phyloP scores from a whole-genome alignment of 2,329 filamentous ascomycete species.

The Chaetomium sp. region DNA sequence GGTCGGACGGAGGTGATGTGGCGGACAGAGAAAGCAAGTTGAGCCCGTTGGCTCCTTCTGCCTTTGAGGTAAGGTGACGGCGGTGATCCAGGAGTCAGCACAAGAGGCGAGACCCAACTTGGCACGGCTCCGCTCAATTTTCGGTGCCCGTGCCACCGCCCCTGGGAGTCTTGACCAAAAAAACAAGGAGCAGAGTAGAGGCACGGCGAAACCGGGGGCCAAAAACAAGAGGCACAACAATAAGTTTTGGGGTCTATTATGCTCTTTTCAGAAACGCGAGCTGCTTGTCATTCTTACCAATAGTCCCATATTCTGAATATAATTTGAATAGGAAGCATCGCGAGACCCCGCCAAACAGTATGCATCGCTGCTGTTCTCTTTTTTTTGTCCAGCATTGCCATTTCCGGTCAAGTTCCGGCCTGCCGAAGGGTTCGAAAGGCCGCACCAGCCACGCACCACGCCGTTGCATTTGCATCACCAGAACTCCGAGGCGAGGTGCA shows the following conservation, averaged over 20 bases:
- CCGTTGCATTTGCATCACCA: not conserved
- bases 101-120: conserved; percentile 31
- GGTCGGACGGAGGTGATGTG: conserved; percentile 1
- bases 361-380: not conserved
- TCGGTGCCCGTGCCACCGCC: conserved; percentile 23
- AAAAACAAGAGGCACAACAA: not conserved
- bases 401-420: conserved; percentile 21
- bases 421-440: conserved; percentile 6
- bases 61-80: conserved; percentile 27
- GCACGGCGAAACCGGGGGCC: not conserved
- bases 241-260: not conserved
- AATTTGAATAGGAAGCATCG: not conserved
- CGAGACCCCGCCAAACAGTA: not conserved
- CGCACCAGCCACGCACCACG: conserved; percentile 23
- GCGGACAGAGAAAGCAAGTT: conserved; percentile 16
- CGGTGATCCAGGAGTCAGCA: conserved; percentile 28
- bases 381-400: conserved; percentile 17
- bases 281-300: not conserved
- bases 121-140: conserved; percentile 23
- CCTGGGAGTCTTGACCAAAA: conserved; percentile 16
- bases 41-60: conserved; percentile 24
- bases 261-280: not conserved
- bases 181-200: conserved; percentile 1
- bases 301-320: not conserved
- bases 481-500: conserved; percentile 1